Conservation (phyloP, 768 basidiomycete species). For the Trametes cubensis region DNA sequence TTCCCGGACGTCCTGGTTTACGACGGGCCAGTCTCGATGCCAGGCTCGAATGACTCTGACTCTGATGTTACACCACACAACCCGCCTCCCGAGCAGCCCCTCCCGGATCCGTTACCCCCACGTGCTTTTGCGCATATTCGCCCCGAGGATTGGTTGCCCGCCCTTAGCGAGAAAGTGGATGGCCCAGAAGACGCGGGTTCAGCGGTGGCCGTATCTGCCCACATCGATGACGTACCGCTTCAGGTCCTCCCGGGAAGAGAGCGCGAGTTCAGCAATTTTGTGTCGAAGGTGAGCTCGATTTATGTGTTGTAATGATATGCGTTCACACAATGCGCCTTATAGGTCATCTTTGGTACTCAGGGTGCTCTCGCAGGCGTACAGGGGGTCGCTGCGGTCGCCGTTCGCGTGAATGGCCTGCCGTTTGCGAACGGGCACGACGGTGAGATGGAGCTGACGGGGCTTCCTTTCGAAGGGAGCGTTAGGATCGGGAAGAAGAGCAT, state of each 20-base stretch:
- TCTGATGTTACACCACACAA: slow-evolving; percentile 4
- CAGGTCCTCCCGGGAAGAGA: slow-evolving; percentile 79
- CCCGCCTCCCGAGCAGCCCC: slow-evolving; percentile 47
- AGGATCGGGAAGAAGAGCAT: slow-evolving; percentile 59
- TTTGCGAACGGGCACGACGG: slow-evolving; percentile 44
- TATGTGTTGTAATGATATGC: not conserved
- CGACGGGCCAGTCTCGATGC: slow-evolving; percentile 64
- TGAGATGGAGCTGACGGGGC: slow-evolving; percentile 59
- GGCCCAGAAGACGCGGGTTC: slow-evolving; percentile 50
- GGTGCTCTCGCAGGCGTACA: slow-evolving; percentile 72
- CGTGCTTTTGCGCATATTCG: slow-evolving; percentile 76
- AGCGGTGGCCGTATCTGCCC: slow-evolving; percentile 61
- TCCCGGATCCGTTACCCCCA: slow-evolving; percentile 69
- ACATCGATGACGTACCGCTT: slow-evolving; percentile 72
- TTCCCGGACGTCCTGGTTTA: slow-evolving; percentile 79
- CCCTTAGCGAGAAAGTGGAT: slow-evolving; percentile 46
- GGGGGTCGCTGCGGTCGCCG: slow-evolving; percentile 63
- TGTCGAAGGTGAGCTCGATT: slow-evolving; percentile 61
- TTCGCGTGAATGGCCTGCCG: slow-evolving; percentile 63
- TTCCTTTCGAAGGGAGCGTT: slow-evolving; percentile 72
- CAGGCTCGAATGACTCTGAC: slow-evolving; percentile 15
- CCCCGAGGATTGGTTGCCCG: slow-evolving; percentile 68
- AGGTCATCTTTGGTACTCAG: slow-evolving; percentile 70
- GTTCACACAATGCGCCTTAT: slow-evolving; percentile 8
- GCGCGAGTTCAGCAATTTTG: slow-evolving; percentile 73